A percentile compares a stretch with the other conserved stretches of the same genome.
These are phyloP conservation scores for Galeopsis tetrahit DNA, from an alignment of 257 asterid species.

Conservation along the genomic window DNA sequence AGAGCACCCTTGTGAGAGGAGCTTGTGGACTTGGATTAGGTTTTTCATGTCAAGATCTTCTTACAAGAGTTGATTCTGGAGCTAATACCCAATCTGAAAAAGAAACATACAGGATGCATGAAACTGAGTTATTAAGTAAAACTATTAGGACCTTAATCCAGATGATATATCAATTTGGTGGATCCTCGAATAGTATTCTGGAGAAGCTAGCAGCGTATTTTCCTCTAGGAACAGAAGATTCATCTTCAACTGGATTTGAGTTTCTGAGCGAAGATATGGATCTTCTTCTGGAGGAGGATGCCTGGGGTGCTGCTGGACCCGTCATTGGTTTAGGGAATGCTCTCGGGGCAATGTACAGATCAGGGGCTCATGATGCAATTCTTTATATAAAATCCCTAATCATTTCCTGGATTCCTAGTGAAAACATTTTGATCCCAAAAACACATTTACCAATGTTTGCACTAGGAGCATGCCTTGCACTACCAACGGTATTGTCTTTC, in stretches of 20 bases:
- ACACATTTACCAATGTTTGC: conserved; percentile 49
- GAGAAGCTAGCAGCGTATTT: conserved; percentile 53
- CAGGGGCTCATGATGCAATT: conserved; percentile 74
- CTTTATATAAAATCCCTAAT: conserved; percentile 62
- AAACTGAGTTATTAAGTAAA: conserved; percentile 65
- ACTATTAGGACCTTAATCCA: conserved; percentile 61
- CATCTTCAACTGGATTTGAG: conserved; percentile 41
- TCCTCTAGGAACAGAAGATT: conserved; percentile 51
- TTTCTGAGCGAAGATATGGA: conserved; percentile 42
- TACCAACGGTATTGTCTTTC: conserved; percentile 69
- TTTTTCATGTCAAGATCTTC: conserved; percentile 82
- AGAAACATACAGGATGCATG: conserved; percentile 54
- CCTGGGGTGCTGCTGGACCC: conserved; percentile 89
- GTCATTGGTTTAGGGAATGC: conserved; percentile 81
- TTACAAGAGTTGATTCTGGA: conserved; percentile 62
- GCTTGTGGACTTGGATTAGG: conserved; percentile 98
- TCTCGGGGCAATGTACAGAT: conserved; percentile 76
- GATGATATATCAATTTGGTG: conserved; percentile 65
- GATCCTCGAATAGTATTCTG: conserved; percentile 60
- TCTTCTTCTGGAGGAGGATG: conserved; percentile 68
- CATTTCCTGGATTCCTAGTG: conserved; percentile 65
- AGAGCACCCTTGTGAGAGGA: conserved; percentile 90
- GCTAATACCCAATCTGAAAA: conserved; percentile 44
- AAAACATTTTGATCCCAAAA: conserved; percentile 40
- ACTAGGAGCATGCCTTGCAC: conserved; percentile 80